Evolutionary conservation across 805 yeast genomes (phyloP).

Genomic region (Grigorovia humatica): DNA sequence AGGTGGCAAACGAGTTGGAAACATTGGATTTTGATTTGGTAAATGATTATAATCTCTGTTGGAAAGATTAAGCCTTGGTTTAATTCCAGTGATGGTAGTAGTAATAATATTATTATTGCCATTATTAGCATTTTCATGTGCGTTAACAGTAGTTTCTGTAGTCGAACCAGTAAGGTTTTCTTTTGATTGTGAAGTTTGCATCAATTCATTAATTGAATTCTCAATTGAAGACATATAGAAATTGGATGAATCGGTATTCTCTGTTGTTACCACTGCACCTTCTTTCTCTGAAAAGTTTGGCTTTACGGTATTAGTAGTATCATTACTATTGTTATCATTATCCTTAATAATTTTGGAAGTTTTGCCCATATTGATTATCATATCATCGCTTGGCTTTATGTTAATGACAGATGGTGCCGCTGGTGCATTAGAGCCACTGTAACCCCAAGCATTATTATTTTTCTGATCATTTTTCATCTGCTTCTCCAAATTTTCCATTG

Average conservation of each 20-base stretch:
- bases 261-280: neutral
- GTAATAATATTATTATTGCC: neutral
- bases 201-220: conserved; percentile 5
- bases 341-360: neutral
- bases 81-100: neutral
- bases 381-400: conserved; percentile 16
- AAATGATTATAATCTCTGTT: neutral
- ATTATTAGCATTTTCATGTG: too few relatives aligned
- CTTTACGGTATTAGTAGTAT: neutral
- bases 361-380: neutral
- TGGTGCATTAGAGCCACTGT: conserved; percentile 28
- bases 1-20: neutral
- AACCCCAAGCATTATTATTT: conserved; percentile 12
- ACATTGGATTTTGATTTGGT: neutral
- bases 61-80: neutral
- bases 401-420: conserved; percentile 20
- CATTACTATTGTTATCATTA: neutral
- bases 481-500: conserved; percentile 6
- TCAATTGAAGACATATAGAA: conserved; percentile 1
- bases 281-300: neutral
- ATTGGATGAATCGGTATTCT: neutral
- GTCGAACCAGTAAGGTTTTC: neutral
- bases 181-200: neutral
- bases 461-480: neutral
- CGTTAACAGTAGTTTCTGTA: neutral